Conservation (phyloP, 2,329 filamentous ascomycete genomes). For the Penicillium sp. region DNA sequence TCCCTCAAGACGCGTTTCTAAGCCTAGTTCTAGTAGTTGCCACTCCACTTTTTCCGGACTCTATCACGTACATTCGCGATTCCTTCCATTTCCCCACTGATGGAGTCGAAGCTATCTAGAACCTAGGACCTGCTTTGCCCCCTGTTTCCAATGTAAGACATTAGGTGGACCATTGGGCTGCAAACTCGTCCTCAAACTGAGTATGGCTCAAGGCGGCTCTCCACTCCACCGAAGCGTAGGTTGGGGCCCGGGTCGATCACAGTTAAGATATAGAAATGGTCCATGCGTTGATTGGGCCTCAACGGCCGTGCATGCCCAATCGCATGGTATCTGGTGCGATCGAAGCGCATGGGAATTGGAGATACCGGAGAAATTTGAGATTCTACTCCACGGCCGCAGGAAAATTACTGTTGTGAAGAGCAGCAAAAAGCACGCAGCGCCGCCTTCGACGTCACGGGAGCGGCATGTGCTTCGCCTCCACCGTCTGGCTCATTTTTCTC, state of each 20-base stretch:
- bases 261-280: slow-evolving; percentile 20
- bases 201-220: slow-evolving; percentile 17
- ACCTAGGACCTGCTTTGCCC: slow-evolving; percentile 1
- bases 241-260: slow-evolving; percentile 14
- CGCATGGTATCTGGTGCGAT: slow-evolving; percentile 10
- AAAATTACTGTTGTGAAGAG: not conserved
- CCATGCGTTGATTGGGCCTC: slow-evolving; percentile 32
- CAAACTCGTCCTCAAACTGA: slow-evolving; percentile 17
- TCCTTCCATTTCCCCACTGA: not conserved
- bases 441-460: slow-evolving; percentile 17
- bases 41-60: not conserved
- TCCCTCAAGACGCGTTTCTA: slow-evolving; percentile 15
- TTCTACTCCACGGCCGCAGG: not conserved
- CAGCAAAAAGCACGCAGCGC: not conserved
- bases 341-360: not conserved
- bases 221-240: slow-evolving; percentile 5
- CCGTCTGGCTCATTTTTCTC: slow-evolving; percentile 20
- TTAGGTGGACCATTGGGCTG: slow-evolving; percentile 31
- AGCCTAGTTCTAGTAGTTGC: slow-evolving; percentile 12
- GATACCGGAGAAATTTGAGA: not conserved
- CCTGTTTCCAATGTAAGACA: slow-evolving; percentile 20
- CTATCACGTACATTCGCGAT: not conserved
- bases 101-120: slow-evolving; percentile 10
- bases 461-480: slow-evolving; percentile 21
- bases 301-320: slow-evolving; percentile 23